Evolutionary conservation across 176 grass and related monocot species (phyloP), one percentile per base, ranked within the genome.

Genomic region (Paspalum notatum): DNA sequence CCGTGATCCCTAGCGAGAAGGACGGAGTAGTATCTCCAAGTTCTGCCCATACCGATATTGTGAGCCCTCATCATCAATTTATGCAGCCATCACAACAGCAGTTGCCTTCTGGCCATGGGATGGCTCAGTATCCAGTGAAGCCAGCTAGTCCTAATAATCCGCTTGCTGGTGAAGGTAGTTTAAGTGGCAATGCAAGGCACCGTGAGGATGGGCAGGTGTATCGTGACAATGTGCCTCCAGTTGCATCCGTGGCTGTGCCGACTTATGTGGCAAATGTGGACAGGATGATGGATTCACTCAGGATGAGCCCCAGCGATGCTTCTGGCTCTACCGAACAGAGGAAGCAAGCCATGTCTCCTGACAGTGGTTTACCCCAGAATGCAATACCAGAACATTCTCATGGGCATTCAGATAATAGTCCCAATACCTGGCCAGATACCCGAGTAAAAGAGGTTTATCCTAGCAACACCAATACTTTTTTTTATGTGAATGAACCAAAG

Each of bases 261-360:
- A 58, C 53, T 27, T 84, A 86, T 82, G 66, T 84, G 78, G 87
- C 56, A 75, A 76, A 87, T 87, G 83, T 89, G 45, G 80, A 94
- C 69, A 82, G 92, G 83, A 94, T 84, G 86, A 89, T 86, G 86
- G 80, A 86, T 80, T 68, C 83, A 1, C 38, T 94, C 20, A 62
- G 53, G 24, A 25, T 84, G 47, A 87, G 77, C 75, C 80, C 86
- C 49, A 83, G 4, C 3, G 86, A 90, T 55, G 32, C 27, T 75
- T 50, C 85, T 64, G 67, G 66, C 50, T 74, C 77, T 78, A 63
- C 39, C 3, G 92, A 91, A n/a, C 78, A 85, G 58, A 74, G 84
- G 61, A 89, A 82, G n/a, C 82, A 57, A 16, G 15, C 60, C 46
- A 67, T 48, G 22, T 38, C 80, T 39, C 70, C 80, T 84, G 84